Evolutionary conservation across 192 early-diverging fungal species (phyloP).

Genomic region (Dissophora ornata): DNA sequence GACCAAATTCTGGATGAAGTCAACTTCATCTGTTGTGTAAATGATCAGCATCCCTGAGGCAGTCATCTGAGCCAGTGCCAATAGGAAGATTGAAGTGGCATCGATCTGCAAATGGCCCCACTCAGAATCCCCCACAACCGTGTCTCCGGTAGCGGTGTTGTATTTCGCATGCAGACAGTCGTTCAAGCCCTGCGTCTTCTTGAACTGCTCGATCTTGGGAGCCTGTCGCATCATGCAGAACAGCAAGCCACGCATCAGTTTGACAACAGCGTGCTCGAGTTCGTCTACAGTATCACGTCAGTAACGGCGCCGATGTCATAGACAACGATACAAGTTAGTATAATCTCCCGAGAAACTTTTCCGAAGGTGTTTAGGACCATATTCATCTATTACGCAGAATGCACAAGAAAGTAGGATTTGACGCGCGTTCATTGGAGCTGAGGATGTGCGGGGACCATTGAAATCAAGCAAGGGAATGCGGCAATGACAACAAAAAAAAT

Average conservation of each 20-base stretch:
- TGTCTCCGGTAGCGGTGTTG: constrained; percentile 83
- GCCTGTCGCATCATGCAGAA: constrained; percentile 88
- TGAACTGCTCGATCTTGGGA: constrained; percentile 84
- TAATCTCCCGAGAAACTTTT: too few relatives aligned
- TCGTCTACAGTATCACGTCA: constrained; percentile 65
- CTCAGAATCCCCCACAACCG: constrained; percentile 84
- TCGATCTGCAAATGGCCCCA: constrained; percentile 96
- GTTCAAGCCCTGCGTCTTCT: constrained; percentile 79
- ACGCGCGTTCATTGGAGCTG: too few relatives aligned
- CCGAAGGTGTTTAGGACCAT: too few relatives aligned
- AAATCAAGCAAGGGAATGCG: too few relatives aligned
- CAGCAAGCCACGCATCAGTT: constrained; percentile 88
- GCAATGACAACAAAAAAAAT: too few relatives aligned
- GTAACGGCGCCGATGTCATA: too few relatives aligned
- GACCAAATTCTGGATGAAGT: constrained; percentile 88
- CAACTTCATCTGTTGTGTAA: constrained; percentile 86
- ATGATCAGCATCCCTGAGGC: constrained; percentile 79
- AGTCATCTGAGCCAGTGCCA: constrained; percentile 87
- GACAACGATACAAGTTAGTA: too few relatives aligned
- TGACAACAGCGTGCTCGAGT: constrained; percentile 88
- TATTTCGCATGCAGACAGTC: constrained; percentile 91
- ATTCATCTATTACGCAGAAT: too few relatives aligned
- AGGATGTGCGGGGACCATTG: too few relatives aligned
- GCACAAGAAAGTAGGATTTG: too few relatives aligned
- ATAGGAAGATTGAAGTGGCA: constrained; percentile 85